Evolutionary conservation across 2,329 filamentous ascomycete genomes (phyloP).

Genomic region (Neonectria faginata): DNA sequence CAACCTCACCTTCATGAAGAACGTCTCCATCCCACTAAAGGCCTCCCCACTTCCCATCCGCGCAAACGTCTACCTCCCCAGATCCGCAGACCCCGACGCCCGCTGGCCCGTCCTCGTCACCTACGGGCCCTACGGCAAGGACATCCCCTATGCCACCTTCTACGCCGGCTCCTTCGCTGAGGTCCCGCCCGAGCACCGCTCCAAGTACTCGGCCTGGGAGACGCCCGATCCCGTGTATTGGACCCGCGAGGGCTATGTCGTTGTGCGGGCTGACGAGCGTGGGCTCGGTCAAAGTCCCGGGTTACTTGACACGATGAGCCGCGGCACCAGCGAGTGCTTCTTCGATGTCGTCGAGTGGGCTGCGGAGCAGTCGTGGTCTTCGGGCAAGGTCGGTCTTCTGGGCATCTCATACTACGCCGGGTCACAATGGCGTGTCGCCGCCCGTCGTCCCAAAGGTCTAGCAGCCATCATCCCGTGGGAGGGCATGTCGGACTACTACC

Average conservation of each 20-base stretch:
- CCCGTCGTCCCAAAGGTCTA: slow-evolving; percentile 58
- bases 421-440: slow-evolving; percentile 62
- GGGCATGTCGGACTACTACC: slow-evolving; percentile 66
- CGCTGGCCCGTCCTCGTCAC: slow-evolving; percentile 26
- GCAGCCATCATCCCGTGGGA: slow-evolving; percentile 62
- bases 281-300: slow-evolving; percentile 62
- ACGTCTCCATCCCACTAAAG: slow-evolving; percentile 29
- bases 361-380: slow-evolving; percentile 58
- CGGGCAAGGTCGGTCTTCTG: slow-evolving; percentile 60
- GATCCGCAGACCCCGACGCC: slow-evolving; percentile 23
- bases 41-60: slow-evolving; percentile 20
- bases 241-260: slow-evolving; percentile 65
- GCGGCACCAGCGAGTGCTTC: slow-evolving; percentile 60
- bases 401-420: slow-evolving; percentile 62
- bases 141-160: slow-evolving; percentile 25
- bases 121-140: slow-evolving; percentile 28
- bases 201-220: slow-evolving; percentile 68
- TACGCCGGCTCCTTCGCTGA: slow-evolving; percentile 54
- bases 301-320: slow-evolving; percentile 62
- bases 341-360: slow-evolving; percentile 64
- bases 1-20: slow-evolving; percentile 26
- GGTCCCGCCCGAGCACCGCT: slow-evolving; percentile 65
- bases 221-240: slow-evolving; percentile 66
- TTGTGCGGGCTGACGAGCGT: slow-evolving; percentile 65
- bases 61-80: slow-evolving; percentile 50